Evolutionary conservation across 768 basidiomycete genomes (phyloP), one percentile per base, ranked within the genome.

Genomic region (Pleurotus eryngii): DNA sequence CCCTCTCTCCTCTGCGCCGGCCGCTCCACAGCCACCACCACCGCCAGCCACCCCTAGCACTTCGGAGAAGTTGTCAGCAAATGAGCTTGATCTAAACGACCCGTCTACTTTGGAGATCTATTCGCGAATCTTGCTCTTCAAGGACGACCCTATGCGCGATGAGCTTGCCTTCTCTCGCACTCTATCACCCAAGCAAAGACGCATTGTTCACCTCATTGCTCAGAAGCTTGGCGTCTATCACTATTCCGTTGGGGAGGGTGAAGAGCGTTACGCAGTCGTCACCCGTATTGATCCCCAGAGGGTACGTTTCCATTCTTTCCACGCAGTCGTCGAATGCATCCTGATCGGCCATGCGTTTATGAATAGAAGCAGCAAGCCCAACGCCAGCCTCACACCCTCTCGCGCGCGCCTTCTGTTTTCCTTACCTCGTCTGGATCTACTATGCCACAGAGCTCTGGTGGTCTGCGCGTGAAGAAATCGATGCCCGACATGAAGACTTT

Each of bases 401-500:
- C 88, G 20, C 87, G 92, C 47, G 86, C 88, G 4, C 90, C 90
- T 15, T 91, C 91, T 9, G 85, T 89, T 7, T 93, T 92, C 67
- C 80, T 92, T 20, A 79, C 82, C 11, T 80, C 87, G 17, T 72
- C 81, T 5, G 72, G 74, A 55, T 68, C 70, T 65, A 78, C 74
- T 57, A 74, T 72, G 57, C 74, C 76, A 62, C 51, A 54, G 20
- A 35, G 30, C 30, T 77, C 72, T 62, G 79, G 76, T 47, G 77
- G 84, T 42, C 81, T 98, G 55, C 87, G 95, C 42, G 85, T 88
- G 71, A 98, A 98, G 80, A 97, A 97, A 75, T 96, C 94, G 20
- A 98, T 98, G 97, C 97, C 97, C 2, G 94, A 98, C 72, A 86
- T 98, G 85, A 92, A 92, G 75, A 89, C 89, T 14, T 72, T 93